Evolutionary conservation across 331 rosid genomes (phyloP).

Genomic region (Erythrophleum ivorense): DNA sequence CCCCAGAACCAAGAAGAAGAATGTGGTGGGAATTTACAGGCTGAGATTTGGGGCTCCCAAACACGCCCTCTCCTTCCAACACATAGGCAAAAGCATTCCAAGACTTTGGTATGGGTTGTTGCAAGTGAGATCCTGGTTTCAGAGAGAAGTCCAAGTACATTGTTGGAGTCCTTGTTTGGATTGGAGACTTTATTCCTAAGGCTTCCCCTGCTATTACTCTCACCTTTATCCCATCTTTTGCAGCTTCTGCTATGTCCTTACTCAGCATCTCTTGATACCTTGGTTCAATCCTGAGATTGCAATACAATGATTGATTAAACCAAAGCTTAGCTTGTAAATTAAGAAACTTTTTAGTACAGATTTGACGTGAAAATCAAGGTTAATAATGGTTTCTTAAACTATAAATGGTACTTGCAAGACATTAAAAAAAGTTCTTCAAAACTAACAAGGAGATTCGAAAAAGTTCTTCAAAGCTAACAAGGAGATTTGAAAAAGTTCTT

Average conservation of each 20-base stretch:
- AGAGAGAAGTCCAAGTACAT: slow-evolving; percentile 79
- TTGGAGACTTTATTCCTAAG: slow-evolving; percentile 71
- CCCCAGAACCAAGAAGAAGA: slow-evolving; percentile 75
- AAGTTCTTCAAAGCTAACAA: too few species aligned
- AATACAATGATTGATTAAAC: neutral
- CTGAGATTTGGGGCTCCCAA: slow-evolving; percentile 53
- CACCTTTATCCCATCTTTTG: slow-evolving; percentile 67
- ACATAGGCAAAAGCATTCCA: slow-evolving; percentile 78
- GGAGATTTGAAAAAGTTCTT: too few species aligned
- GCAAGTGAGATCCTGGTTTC: slow-evolving; percentile 63
- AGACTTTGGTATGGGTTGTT: slow-evolving; percentile 62
- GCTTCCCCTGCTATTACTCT: slow-evolving; percentile 83
- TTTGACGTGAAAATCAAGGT: neutral
- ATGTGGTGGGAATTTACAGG: slow-evolving; percentile 60
- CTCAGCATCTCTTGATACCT: slow-evolving; percentile 73
- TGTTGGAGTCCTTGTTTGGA: slow-evolving; percentile 79
- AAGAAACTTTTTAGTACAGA: neutral
- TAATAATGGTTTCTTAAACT: neutral
- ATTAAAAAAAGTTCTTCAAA: neutral
- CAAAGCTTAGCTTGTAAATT: slow-evolving; percentile 3
- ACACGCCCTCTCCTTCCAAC: slow-evolving; percentile 75
- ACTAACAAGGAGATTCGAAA: neutral
- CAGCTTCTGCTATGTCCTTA: slow-evolving; percentile 64
- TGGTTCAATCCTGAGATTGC: slow-evolving; percentile 68
- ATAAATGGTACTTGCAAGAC: neutral